Evolutionary conservation across 108 stramenopile genomes (phyloP).

Genomic region (Cyclotella distinguenda): DNA sequence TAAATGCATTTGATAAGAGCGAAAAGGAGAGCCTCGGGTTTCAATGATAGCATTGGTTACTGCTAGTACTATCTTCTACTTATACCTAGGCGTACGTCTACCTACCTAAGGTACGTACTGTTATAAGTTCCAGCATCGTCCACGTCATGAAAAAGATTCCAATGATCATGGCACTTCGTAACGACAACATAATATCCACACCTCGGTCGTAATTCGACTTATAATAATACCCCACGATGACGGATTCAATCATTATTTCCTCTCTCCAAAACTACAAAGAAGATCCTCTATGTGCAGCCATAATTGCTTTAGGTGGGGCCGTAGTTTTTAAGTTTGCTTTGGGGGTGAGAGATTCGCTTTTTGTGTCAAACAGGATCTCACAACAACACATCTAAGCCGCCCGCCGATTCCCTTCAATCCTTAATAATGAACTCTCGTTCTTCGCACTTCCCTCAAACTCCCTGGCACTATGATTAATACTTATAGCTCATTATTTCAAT

Average conservation of each 20-base stretch:
- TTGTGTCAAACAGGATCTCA: not conserved
- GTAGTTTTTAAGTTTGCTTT: conserved; percentile 24
- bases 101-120: too few species aligned
- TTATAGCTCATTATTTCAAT: conserved; percentile 37
- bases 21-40: too few species aligned
- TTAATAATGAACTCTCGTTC: not conserved
- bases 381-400: not conserved
- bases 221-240: conserved; percentile 3
- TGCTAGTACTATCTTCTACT: too few species aligned
- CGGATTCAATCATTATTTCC: conserved; percentile 23
- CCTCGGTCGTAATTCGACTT: too few species aligned
- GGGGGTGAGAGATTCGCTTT: conserved; percentile 29
- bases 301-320: conserved; percentile 31
- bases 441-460: not conserved
- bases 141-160: too few species aligned
- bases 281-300: conserved; percentile 36
- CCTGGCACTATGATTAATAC: not conserved
- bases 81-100: too few species aligned
- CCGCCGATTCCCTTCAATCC: not conserved
- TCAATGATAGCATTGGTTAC: too few species aligned
- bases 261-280: conserved; percentile 24
- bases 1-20: too few species aligned
- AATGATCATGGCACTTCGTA: too few species aligned
- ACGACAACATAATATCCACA: too few species aligned
- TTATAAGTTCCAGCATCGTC: too few species aligned